Evolutionary conservation across 768 basidiomycete species (phyloP), one percentile per base, ranked within the genome.

Genomic region (Lactifluus echinatus): DNA sequence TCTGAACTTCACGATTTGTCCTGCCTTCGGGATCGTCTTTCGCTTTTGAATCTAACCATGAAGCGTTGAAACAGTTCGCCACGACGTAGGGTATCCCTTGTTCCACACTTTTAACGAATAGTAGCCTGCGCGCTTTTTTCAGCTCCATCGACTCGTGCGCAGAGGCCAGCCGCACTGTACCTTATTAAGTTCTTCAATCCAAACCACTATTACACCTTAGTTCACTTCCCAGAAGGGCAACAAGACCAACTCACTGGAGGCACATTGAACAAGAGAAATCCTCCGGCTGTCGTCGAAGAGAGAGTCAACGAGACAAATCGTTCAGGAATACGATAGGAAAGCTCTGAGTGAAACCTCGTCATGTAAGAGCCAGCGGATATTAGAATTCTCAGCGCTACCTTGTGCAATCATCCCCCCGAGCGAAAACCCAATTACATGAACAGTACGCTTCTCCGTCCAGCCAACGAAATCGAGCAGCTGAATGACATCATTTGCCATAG

Each of bases 381-480:
- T 14, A 10, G 7, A 34, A 12, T 28, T 39, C n/a, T 31, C 8
- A 28, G 34, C 61, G 14, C 57, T n/a, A 85, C 86, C 84, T 71
- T 88, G 85, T 0, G 87, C 81, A 50, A 89, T 88, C 89, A 91
- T 92, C 5, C 89, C 89, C 2, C 90, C 90, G 4, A 93, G 68
- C 37, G 87, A 89, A 23, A 81, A 70, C 7, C 90, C 86, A 21
- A 92, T 83, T 29, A 92, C 69, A 64, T 91, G 83, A 5, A 93
- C 42, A 47, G 77, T 76, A 4, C 79, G 78, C 10, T 78, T 70
- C 7, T 67, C 75, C 0, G 78, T 88, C 88, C 89, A 93, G 2
- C 79, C 84, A 6, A 93, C 60, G 62, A 81, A 78, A 63, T 92
- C 77, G 4, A 93, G 73, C 3, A 91, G 74, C 11, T 74, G 77